These are phyloP conservation scores for Acer saccharum DNA, from an alignment of 345 rosid species.

Conservation along the genomic window DNA sequence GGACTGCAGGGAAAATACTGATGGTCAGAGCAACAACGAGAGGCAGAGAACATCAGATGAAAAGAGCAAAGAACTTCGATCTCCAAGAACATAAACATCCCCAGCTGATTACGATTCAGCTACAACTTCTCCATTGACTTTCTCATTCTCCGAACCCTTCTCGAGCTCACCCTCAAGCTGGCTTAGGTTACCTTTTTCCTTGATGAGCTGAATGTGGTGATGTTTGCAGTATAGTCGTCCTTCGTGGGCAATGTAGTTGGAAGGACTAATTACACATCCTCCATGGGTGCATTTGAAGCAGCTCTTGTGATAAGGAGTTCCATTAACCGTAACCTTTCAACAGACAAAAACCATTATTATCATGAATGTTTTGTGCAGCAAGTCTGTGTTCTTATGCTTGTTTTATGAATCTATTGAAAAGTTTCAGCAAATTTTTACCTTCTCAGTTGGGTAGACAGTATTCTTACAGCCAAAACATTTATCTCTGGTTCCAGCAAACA, in stretches of 20 bases:
- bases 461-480: constrained; percentile 86
- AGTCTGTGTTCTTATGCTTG: neutral
- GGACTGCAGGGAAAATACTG: constrained; percentile 26
- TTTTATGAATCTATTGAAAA: neutral
- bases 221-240: constrained; percentile 97
- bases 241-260: constrained; percentile 93
- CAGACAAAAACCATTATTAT: neutral
- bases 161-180: constrained; percentile 82
- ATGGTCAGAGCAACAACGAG: neutral
- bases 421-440: constrained; percentile 42
- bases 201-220: constrained; percentile 92
- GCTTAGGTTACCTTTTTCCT: constrained; percentile 94
- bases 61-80: neutral
- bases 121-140: constrained; percentile 37
- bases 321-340: constrained; percentile 88
- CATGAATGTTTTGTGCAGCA: neutral
- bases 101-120: constrained; percentile 26
- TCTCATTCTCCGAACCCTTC: constrained; percentile 31
- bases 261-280: constrained; percentile 91
- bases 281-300: constrained; percentile 99
- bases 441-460: constrained; percentile 92
- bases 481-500: constrained; percentile 95
- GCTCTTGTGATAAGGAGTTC: constrained; percentile 91
- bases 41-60: constrained; percentile 8
- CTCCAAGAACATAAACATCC: neutral